Conservation (phyloP, 441 rosid species). For the Euphorbia corollata region DNA sequence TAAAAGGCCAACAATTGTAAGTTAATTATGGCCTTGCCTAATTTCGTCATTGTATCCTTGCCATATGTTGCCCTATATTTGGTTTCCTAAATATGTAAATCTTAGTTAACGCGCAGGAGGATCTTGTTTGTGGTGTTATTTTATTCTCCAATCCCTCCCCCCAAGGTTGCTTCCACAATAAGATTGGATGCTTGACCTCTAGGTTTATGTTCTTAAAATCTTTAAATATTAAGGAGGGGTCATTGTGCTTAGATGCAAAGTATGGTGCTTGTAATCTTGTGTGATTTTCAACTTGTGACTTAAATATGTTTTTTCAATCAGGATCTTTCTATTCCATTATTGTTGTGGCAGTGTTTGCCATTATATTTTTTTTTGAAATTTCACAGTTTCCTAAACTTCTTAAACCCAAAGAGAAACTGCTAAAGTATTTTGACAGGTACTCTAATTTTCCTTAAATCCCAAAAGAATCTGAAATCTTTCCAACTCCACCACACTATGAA, state of each 20-base stretch:
- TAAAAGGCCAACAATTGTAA: constrained; percentile 44
- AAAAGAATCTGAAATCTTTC: neutral
- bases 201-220: neutral
- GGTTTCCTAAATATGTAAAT: neutral
- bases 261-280: neutral
- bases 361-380: neutral
- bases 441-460: neutral
- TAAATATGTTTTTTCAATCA: neutral
- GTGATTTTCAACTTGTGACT: neutral
- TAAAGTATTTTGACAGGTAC: neutral
- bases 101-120: neutral
- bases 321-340: neutral
- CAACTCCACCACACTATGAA: neutral
- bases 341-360: neutral
- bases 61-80: constrained; percentile 4
- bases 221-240: no score
- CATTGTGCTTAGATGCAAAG: neutral
- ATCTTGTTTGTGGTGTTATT: neutral
- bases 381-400: neutral
- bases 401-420: neutral
- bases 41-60: neutral
- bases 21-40: constrained; percentile 18
- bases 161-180: neutral
- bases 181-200: neutral
- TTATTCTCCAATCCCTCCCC: neutral